phyloP scores from a whole-genome alignment of 2,329 filamentous ascomycete species.

The Exophiala sideris region DNA sequence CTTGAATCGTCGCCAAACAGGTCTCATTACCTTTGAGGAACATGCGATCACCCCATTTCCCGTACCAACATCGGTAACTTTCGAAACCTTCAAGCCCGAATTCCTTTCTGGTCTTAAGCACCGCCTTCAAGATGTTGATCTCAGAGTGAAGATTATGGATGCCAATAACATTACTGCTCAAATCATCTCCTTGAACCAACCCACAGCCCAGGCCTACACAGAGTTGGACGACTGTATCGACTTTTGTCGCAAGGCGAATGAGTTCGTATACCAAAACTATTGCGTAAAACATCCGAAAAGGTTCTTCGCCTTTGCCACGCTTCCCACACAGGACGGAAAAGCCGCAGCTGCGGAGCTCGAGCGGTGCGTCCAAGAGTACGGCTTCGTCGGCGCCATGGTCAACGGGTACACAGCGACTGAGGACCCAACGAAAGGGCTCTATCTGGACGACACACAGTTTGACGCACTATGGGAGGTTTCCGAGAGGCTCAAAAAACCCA shows the following conservation, averaged over 20 bases:
- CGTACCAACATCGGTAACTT: constrained; percentile 8
- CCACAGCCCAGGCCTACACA: constrained; percentile 13
- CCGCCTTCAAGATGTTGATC: constrained; percentile 10
- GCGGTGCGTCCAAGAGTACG: constrained; percentile 40
- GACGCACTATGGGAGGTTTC: constrained; percentile 41
- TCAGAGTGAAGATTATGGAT: constrained; percentile 17
- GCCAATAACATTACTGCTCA: constrained; percentile 18
- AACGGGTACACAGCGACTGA: constrained; percentile 53
- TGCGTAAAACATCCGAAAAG: constrained; percentile 32
- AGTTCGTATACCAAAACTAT: constrained; percentile 12
- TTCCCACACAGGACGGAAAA: constrained; percentile 39
- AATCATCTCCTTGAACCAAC: constrained; percentile 18
- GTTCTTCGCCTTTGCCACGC: constrained; percentile 42
- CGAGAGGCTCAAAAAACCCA: constrained; percentile 45
- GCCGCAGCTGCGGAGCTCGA: constrained; percentile 36
- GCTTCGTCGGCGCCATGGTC: constrained; percentile 49
- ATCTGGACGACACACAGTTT: constrained; percentile 44
- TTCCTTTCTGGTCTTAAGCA: constrained; percentile 13
- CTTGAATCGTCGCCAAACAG: background rate
- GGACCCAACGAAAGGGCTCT: constrained; percentile 40
- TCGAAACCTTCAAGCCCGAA: constrained; percentile 9
- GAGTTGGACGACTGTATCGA: constrained; percentile 10
- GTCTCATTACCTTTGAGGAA: constrained; percentile 20
- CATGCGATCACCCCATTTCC: constrained; percentile 17
- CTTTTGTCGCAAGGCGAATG: constrained; percentile 26